Percentiles rank a stretch among this genome's conserved stretches.
phyloP scores from a whole-genome alignment of 768 basidiomycete genomes.

The Serendipita sp. region DNA sequence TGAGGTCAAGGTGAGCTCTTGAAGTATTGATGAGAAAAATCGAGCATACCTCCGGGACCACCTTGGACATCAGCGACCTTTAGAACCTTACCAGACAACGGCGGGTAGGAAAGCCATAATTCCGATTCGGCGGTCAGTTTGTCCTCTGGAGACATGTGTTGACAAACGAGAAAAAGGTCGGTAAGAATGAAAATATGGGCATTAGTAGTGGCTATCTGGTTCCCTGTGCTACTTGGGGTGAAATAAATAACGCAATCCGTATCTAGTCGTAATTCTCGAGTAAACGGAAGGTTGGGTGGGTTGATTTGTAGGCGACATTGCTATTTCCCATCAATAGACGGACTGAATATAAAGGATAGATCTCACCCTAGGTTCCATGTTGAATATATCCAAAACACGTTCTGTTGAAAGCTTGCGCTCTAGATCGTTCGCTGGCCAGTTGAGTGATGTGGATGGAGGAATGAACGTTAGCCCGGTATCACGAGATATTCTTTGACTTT shows the following conservation, averaged over 20 bases:
- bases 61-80: slow-evolving; percentile 46
- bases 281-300: slow-evolving; percentile 62
- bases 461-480: slow-evolving; percentile 42
- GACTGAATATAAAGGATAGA: slow-evolving; percentile 6
- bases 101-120: slow-evolving; percentile 90
- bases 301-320: slow-evolving; percentile 81
- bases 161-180: slow-evolving; percentile 83
- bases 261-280: slow-evolving; percentile 59
- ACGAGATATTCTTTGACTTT: slow-evolving; percentile 43
- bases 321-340: slow-evolving; percentile 26
- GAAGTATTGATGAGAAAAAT: neutral
- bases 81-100: slow-evolving; percentile 86
- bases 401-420: slow-evolving; percentile 67
- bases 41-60: slow-evolving; percentile 29
- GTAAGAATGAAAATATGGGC: slow-evolving; percentile 82
- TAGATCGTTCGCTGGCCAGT: slow-evolving; percentile 55
- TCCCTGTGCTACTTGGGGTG: slow-evolving; percentile 52
- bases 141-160: slow-evolving; percentile 62
- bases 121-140: slow-evolving; percentile 33
- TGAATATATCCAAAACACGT: slow-evolving; percentile 81
- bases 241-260: slow-evolving; percentile 60
- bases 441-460: slow-evolving; percentile 32
- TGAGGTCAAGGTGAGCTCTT: slow-evolving; percentile 22
- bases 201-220: slow-evolving; percentile 56
- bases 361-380: slow-evolving; percentile 79